Base-by-base conservation (phyloP, 2,329 filamentous ascomycete genomes). In the Xylaria sp. region DNA sequence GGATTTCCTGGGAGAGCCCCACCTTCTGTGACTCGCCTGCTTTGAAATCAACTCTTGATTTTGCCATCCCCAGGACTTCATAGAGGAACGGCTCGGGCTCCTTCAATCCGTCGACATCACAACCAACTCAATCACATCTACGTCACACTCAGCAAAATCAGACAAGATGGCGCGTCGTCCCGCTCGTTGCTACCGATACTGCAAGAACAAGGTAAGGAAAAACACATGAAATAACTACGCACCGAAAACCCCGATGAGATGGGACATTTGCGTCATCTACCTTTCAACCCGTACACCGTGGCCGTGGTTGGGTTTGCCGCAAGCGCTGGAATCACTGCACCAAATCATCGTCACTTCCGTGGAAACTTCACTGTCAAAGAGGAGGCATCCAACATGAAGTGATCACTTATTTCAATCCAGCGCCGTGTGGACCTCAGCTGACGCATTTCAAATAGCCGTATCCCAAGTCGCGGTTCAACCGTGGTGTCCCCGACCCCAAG, bases 381-480 rank as follows among this genome's bases (percentile, higher is more conserved):
- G n/a, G 15, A 30, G n/a, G 59, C 25, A 1, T 8, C 15, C 59
- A 32, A 20, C 15, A 20, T 12, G 18, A 25, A 45, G 23, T 28
- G 7, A 32, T 28, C 30, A 9, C 28, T 30, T 23, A 18, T 34
- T 4, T 20, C n/a, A 25, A 50, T n/a, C 30, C 6, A 20, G n/a
- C 18, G 12, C 23, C 13, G 13, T 7, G 28, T 50, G 32, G 39
- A 50, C 32, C 25, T 28, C 69, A 69, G 76, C 78, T 83, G 92
- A 93, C 87, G 89, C 89, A 84, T 30, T 23, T 36, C 10, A 85
- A 83, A 82, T 75, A 96, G 92, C 93, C 95, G 85, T 98, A 97
- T 87, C 96, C 96, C 80, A 99, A 99, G 92, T 97, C 94, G 80
- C 93, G 96, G 81, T 99, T 98, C 93, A 99, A 99, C 93, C 94